Evolutionary conservation across 352 stramenopile genomes (phyloP), one percentile per base, ranked within the genome.

Genomic region (Pseudoperonospora humuli): DNA sequence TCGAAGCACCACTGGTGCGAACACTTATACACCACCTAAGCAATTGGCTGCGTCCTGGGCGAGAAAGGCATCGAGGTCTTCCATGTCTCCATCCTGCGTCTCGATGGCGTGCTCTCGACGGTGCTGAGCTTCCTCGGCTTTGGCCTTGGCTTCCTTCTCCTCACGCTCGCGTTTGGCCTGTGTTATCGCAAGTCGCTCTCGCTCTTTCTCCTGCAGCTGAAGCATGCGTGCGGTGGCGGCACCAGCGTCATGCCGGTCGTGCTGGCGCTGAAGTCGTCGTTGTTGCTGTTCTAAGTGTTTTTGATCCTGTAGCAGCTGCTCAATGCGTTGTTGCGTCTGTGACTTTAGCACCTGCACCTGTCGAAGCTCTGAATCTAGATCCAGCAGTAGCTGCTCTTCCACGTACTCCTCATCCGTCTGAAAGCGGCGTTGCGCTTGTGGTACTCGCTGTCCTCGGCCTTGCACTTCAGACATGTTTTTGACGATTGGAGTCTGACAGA

Each of bases 41-140:
- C 75, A 76, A 27, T 70, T 61, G 25, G 55, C 53, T 4, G 59
- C 71, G 35, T 88, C 75, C 13, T 74, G 50, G 1, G 59, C 61
- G 1, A 89, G 50, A 46, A 89, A 85, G 1, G 54, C 58, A 31
- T 86, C 76, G 35, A 89, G 62, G 37, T 85, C 66, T 4, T 67
- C 61, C n/a, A 79, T 33, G 21, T 78, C 60, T 19, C 28, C 48
- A 28, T 75, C 62, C 10, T 56, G 41, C 17, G 64, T 65, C 50
- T 84, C 51, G 39, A 85, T 63, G 10, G 64, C 56, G 21, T 71
- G 63, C 42, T 71, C 54, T 36, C 58, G 69, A 13, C 56, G 45
- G 10, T 45, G 54, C 14, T 58, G 50, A 28, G 52, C 39, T 27
- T 70, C 57, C 33, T 77, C 50, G 1, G 51, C 69, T 8, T 45